Conservation (phyloP, 2,329 filamentous ascomycete species). For the Colletotrichum tabaci region DNA sequence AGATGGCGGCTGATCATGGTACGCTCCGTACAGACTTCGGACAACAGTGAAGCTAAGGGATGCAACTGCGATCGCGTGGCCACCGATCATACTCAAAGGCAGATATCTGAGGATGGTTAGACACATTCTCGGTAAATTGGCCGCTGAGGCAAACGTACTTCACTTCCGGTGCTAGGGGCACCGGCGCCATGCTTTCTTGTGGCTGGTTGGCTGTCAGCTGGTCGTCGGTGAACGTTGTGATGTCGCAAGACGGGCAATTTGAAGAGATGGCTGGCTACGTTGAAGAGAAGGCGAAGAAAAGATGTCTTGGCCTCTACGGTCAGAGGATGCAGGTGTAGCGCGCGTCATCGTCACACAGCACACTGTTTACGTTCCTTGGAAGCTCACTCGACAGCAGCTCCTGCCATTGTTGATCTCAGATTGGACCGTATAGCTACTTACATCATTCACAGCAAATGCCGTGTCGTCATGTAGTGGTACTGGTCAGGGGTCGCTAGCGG, state of each 20-base stretch:
- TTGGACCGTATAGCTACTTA: conserved; percentile 32
- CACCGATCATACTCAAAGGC: conserved; percentile 40
- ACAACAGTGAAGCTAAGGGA: conserved; percentile 44
- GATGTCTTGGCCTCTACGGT: not conserved
- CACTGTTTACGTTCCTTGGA: conserved; percentile 29
- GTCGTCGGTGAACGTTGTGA: not conserved
- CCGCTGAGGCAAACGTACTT: conserved; percentile 39
- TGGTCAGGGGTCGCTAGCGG: conserved; percentile 1
- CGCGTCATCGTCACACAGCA: conserved; percentile 38
- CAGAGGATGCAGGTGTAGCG: conserved; percentile 12
- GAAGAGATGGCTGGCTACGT: not conserved
- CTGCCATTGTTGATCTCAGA: conserved; percentile 8
- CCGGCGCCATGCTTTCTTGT: conserved; percentile 46
- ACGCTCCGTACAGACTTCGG: conserved; percentile 46
- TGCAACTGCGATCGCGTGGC: conserved; percentile 43
- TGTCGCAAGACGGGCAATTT: not conserved
- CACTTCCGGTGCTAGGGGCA: conserved; percentile 45
- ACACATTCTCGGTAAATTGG: not conserved
- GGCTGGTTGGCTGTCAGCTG: not conserved
- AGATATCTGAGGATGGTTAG: conserved; percentile 42
- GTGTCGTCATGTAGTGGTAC: conserved; percentile 27
- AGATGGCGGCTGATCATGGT: conserved; percentile 50
- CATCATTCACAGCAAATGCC: not conserved
- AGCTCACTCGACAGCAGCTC: conserved; percentile 26
- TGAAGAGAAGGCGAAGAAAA: not conserved